phyloP scores from a whole-genome alignment of 208 protist genomes.

The Phytomonas francai region DNA sequence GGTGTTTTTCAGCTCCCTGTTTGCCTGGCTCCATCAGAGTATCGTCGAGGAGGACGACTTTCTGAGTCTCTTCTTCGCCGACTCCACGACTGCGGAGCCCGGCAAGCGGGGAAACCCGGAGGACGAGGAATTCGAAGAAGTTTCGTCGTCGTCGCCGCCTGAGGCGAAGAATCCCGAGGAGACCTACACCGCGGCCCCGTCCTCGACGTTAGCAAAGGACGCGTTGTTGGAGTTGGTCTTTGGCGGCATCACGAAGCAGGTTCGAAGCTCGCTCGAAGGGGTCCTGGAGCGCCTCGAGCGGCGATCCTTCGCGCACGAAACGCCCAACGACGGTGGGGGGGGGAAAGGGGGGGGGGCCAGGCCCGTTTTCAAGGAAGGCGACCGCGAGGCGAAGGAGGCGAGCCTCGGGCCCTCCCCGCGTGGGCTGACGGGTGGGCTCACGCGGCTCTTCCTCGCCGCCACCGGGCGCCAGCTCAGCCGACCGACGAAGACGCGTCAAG shows the following conservation, averaged over 20 bases:
- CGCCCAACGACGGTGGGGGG: not conserved
- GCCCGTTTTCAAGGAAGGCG: no score
- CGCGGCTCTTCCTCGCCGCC: conserved; percentile 30
- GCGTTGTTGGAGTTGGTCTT: conserved; percentile 50
- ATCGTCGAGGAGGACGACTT: conserved; percentile 80
- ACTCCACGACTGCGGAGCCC: not conserved
- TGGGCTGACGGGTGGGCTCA: conserved; percentile 28
- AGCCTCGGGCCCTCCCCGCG: conserved; percentile 13
- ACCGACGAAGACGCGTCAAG: not conserved
- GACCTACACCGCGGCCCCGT: conserved; percentile 7
- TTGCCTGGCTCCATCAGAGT: conserved; percentile 81
- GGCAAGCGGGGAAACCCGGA: not conserved
- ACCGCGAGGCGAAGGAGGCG: not conserved
- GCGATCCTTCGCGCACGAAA: conserved; percentile 16
- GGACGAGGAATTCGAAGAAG: not conserved
- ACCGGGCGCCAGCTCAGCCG: conserved; percentile 14
- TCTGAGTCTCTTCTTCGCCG: conserved; percentile 34
- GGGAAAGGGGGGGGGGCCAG: no score
- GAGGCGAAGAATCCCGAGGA: not conserved
- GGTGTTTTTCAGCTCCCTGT: conserved; percentile 77
- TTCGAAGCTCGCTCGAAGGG: conserved; percentile 44
- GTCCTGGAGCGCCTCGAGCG: conserved; percentile 52
- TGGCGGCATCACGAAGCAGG: conserved; percentile 61
- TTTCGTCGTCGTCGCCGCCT: not conserved
- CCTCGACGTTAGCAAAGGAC: conserved; percentile 13